Conservation (phyloP, 768 basidiomycete genomes). For the Goffeauzyma gilvescens region DNA sequence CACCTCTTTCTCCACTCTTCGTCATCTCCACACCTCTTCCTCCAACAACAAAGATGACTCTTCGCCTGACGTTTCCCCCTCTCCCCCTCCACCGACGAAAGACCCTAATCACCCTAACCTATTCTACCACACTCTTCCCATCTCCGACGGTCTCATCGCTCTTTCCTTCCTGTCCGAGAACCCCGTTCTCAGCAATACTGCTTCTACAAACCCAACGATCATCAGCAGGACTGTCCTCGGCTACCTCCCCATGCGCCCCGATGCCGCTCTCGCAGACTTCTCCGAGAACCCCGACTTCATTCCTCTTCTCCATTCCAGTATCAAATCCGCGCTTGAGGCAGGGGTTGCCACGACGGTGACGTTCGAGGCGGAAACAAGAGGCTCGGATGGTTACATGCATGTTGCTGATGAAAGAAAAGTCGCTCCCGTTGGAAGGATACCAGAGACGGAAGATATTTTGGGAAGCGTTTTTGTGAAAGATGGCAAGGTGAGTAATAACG, state of each 20-base stretch:
- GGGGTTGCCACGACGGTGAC: conserved; percentile 15
- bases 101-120: conserved; percentile 27
- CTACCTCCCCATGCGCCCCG: conserved; percentile 17
- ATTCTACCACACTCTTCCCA: conserved; percentile 20
- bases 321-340: conserved; percentile 15
- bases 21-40: not conserved
- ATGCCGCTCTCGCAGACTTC: conserved; percentile 22
- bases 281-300: conserved; percentile 14
- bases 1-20: not conserved
- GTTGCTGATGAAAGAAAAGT: conserved; percentile 28
- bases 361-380: conserved; percentile 24
- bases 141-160: conserved; percentile 12
- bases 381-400: conserved; percentile 29
- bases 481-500: conserved; percentile 24
- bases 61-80: not conserved
- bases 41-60: not conserved
- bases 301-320: conserved; percentile 14
- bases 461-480: conserved; percentile 28
- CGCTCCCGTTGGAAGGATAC: conserved; percentile 29
- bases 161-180: conserved; percentile 25
- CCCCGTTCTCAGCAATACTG: too few relatives aligned
- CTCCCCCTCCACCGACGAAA: conserved; percentile 10
- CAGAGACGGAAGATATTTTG: conserved; percentile 31
- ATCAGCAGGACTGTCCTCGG: conserved; percentile 23
- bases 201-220: too few relatives aligned